Conservation (phyloP, 208 protist genomes). For the Leishmania major region DNA sequence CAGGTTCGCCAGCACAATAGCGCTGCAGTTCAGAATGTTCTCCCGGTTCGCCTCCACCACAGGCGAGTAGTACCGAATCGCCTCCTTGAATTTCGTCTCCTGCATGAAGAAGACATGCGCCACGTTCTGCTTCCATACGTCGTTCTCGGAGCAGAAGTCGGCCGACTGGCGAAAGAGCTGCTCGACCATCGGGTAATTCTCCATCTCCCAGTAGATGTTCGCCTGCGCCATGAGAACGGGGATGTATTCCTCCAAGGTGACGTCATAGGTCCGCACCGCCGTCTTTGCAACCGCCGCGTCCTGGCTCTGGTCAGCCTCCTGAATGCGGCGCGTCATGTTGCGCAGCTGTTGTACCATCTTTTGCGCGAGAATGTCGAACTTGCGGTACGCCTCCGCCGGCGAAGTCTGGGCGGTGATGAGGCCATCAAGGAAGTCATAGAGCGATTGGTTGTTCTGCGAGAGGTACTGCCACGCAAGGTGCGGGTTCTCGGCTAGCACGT, state of each 20-base stretch:
- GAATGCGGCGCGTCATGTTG: constrained; percentile 94
- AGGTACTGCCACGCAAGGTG: constrained; percentile 95
- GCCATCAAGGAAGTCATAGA: constrained; percentile 97
- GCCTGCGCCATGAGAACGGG: constrained; percentile 96
- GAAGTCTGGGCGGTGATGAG: constrained; percentile 95
- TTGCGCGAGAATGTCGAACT: constrained; percentile 95
- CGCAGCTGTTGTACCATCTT: constrained; percentile 95
- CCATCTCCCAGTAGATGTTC: constrained; percentile 98
- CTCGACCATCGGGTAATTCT: constrained; percentile 96
- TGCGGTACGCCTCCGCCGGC: constrained; percentile 95
- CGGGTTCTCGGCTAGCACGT: constrained; percentile 95
- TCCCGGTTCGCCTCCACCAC: constrained; percentile 94
- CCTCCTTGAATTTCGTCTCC: constrained; percentile 96
- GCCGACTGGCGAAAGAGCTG: constrained; percentile 95
- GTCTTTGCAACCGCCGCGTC: constrained; percentile 87
- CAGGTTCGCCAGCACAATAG: constrained; percentile 97
- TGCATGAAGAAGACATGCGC: constrained; percentile 98
- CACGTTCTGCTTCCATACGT: constrained; percentile 98
- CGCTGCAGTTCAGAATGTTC: constrained; percentile 94
- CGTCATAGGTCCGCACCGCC: constrained; percentile 92
- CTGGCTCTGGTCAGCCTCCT: constrained; percentile 91
- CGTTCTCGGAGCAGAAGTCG: constrained; percentile 96
- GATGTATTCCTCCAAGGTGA: constrained; percentile 95
- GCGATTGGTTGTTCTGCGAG: constrained; percentile 87
- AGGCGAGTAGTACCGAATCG: constrained; percentile 96